Base-by-base conservation (phyloP, 31 red algal genomes). In the Odonthalia washingtoniensis region DNA sequence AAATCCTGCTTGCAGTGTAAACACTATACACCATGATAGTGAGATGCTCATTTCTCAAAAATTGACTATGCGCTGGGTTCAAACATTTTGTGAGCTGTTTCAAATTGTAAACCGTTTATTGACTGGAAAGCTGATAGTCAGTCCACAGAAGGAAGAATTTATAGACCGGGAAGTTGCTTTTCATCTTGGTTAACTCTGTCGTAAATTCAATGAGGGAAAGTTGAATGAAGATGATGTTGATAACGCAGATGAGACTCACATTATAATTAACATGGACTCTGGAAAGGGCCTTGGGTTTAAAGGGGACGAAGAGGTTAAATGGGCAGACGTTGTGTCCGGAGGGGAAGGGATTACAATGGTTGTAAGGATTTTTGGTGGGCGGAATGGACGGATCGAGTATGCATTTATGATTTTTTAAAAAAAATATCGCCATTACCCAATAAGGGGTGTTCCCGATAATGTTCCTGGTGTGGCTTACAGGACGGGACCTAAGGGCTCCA, bases 391-490 rank as follows among this genome's bases (percentile, higher is more conserved):
- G 1, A 73, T 84, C 12, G 28, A 72, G 21, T 38, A 24, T 40
- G 46, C 81, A 1, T 72, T 84, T 37, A 69, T 84, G 64, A 46
- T 84, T 44, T 84, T 84, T 37, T 24, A 72, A 3, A 84, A 84
- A 35, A 42, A 72, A 21, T 12, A 3, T 1, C 30, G 38, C 4
- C 5, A 4, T 18, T 84, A 73, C 36, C 81, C 81, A 1, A 49
- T 84, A 46, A 33, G 67, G 3, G 65, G 65, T 38, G 42, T 73
- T 3, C 65, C 64, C 12, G 81, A 72, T 73, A 31, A 37, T 73
- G 39, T 84, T 12, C 36, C 65, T 27, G 44, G 81, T 27, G 44
- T 73, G 12, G 27, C 65, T 1, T 84, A 69, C 35, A 57, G 81
- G 21, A 65, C 65, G 1, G 65, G 81, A 73, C 81, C 65, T 5